Evolutionary conservation across 1,139 yeast genomes (phyloP).

Genomic region (Williopsis jadinii): DNA sequence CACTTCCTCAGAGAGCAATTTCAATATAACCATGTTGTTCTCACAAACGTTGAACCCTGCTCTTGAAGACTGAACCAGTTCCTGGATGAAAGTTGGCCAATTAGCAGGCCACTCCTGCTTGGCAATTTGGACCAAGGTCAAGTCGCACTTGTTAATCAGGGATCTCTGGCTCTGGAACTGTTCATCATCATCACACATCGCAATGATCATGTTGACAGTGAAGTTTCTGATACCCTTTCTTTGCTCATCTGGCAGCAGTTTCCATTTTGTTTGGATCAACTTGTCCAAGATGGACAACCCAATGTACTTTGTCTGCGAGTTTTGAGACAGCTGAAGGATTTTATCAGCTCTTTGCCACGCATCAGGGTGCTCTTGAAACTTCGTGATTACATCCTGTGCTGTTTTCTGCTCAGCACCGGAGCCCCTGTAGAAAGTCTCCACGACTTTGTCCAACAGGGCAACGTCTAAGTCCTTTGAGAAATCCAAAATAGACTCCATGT

Average conservation of each 20-base stretch:
- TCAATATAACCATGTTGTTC: slow-evolving; percentile 90
- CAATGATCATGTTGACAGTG: slow-evolving; percentile 86
- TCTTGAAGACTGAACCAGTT: slow-evolving; percentile 77
- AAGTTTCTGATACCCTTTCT: slow-evolving; percentile 86
- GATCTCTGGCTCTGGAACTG: slow-evolving; percentile 71
- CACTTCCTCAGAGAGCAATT: slow-evolving; percentile 87
- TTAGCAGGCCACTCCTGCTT: slow-evolving; percentile 99
- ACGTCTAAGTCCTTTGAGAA: slow-evolving; percentile 82
- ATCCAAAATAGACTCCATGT: slow-evolving; percentile 85
- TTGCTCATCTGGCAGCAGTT: slow-evolving; percentile 81
- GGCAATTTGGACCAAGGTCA: slow-evolving; percentile 86
- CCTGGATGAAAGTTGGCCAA: slow-evolving; percentile 97
- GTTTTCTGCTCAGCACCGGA: slow-evolving; percentile 72
- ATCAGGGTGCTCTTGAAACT: slow-evolving; percentile 90
- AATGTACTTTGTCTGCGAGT: slow-evolving; percentile 86
- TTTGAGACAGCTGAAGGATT: slow-evolving; percentile 69
- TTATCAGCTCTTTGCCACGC: slow-evolving; percentile 95
- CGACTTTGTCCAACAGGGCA: slow-evolving; percentile 72
- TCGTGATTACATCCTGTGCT: slow-evolving; percentile 79
- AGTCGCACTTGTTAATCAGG: slow-evolving; percentile 84
- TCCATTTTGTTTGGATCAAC: slow-evolving; percentile 89
- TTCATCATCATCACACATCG: slow-evolving; percentile 87
- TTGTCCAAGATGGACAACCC: slow-evolving; percentile 88
- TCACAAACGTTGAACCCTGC: slow-evolving; percentile 92
- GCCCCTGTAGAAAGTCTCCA: slow-evolving; percentile 80